phyloP scores from a whole-genome alignment of 1,139 yeast species.

The Debaryomyces sp. region DNA sequence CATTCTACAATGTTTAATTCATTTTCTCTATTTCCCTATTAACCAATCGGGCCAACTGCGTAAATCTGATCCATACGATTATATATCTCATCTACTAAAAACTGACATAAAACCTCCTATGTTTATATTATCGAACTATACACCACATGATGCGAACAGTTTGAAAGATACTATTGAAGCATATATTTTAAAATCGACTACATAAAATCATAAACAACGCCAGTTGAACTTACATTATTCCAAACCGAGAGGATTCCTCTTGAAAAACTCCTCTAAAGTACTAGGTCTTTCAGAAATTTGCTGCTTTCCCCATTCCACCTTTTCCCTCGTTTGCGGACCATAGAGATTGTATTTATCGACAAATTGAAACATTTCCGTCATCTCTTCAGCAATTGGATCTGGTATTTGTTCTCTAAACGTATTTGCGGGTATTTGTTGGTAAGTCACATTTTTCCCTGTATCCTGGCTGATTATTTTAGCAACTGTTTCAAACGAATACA shows the following conservation, averaged over 20 bases:
- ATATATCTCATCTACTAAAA: no score
- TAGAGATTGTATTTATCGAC: neutral
- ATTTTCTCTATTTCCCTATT: no score
- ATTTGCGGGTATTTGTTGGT: conserved; percentile 2
- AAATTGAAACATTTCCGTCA: conserved; percentile 6
- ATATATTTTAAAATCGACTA: neutral
- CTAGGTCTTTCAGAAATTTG: neutral
- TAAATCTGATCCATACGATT: no score
- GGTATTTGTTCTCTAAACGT: conserved; percentile 1
- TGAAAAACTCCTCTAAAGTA: neutral
- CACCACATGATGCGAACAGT: no score
- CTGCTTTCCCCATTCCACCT: neutral
- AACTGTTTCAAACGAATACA: neutral
- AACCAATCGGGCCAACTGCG: no score
- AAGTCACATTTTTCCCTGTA: no score
- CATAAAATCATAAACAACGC: neutral
- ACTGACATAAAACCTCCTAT: no score
- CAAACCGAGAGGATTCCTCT: neutral
- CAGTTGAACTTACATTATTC: neutral
- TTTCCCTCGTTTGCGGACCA: neutral
- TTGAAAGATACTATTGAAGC: no score
- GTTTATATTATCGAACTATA: no score
- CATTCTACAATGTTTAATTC: no score
- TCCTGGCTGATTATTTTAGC: neutral
- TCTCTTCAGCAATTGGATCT: neutral